Conservation (phyloP, 306 rosid species). For the Malus sylvestris region DNA sequence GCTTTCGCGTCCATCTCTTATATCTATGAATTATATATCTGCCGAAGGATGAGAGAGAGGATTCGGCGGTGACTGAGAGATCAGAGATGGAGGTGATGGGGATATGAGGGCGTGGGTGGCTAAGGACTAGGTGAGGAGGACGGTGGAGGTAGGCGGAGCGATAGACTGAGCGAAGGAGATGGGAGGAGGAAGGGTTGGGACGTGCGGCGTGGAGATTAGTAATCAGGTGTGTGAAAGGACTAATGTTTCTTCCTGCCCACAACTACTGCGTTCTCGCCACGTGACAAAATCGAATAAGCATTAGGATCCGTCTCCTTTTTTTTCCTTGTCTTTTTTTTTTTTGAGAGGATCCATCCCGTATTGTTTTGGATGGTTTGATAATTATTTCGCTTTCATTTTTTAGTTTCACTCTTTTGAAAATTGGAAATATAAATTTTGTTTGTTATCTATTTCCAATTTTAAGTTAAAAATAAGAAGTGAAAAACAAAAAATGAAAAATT, state of each 20-base stretch:
- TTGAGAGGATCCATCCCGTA: too few species aligned
- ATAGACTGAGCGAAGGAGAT: background rate
- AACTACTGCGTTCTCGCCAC: background rate
- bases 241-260: background rate
- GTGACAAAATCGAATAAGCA: background rate
- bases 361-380: too few species aligned
- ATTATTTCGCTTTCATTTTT: too few species aligned
- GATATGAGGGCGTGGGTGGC: background rate
- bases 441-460: too few species aligned
- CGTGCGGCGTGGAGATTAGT: background rate
- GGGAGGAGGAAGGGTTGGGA: background rate
- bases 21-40: background rate
- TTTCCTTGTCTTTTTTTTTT: too few species aligned
- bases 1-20: conserved; percentile 43
- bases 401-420: too few species aligned
- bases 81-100: background rate
- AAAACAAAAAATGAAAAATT: too few species aligned
- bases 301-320: too few species aligned
- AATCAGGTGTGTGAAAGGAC: background rate
- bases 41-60: background rate
- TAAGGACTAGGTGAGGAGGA: background rate
- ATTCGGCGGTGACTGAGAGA: background rate
- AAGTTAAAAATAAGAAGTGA: too few species aligned
- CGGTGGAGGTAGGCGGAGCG: background rate
- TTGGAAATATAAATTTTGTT: too few species aligned